Evolutionary conservation across 2,329 filamentous ascomycete species (phyloP), one percentile per base, ranked within the genome.

Genomic region (Alternaria incomplexa): DNA sequence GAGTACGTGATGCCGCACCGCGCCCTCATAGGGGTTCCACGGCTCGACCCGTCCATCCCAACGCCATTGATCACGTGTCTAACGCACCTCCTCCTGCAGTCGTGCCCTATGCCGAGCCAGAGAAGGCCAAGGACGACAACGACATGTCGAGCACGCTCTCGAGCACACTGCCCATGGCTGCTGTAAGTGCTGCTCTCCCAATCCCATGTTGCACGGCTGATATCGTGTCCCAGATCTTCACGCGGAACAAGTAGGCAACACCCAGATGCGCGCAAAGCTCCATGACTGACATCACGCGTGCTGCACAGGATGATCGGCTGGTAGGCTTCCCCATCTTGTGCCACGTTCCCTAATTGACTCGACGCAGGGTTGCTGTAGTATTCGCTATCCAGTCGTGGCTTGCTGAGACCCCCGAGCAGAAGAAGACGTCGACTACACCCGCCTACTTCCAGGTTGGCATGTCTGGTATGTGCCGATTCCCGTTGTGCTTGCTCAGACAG

Each of bases 121-220:
- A 86, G 52, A 84, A 88, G 72, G 89, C 90, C 74, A 87, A 88
- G 73, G 86, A 84, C 66, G 83, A 87, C 68, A 80, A 81, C 62
- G 93, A 97, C 76, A 87, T 97, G 80, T 85, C 88, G 56, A 90
- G 91, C 73, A 88, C 87, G 52, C 85, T 90, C 82, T 84, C 86
- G 56, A 95, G 90, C 76, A 96, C 94, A 36, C 85, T 98, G 77
- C 95, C 95, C 62, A 97, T 97, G 95, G 93, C 93, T 62, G 94
- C 94, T 67, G 88, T 90, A 83, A 80, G 85, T 84, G 58, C 63
- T 47, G 52, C 64, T 54, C 48, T 50, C 64, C 23, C 51, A 11
- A 55, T 54, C 47, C 64, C 55, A 63, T 56, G 64, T 69, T 62
- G 64, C 73, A 69, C 67, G 54, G 72, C 74, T 79, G 64, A 77